Percentiles rank a stretch among this genome's conserved stretches.
phyloP scores from a whole-genome alignment of 345 rosid genomes.

The Cochlearia excelsa region DNA sequence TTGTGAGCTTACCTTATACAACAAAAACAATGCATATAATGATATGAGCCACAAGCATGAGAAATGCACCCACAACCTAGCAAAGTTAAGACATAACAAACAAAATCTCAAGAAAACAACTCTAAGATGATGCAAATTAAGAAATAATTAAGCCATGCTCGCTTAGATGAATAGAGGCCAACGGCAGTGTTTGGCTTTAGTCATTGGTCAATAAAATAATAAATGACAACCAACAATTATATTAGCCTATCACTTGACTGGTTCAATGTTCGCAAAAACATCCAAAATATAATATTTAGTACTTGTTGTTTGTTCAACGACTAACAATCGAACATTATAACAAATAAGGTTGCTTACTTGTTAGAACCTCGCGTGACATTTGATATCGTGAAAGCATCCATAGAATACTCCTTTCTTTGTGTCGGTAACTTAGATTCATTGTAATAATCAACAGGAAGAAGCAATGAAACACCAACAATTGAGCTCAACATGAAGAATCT shows the following conservation, averaged over 20 bases:
- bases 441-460: constrained; percentile 71
- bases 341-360: constrained; percentile 41
- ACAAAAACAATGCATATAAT: constrained; percentile 58
- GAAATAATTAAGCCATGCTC: not conserved
- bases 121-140: not conserved
- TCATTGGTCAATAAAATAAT: no score
- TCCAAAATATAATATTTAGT: no score
- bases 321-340: not conserved
- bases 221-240: no score
- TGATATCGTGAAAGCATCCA: constrained; percentile 77
- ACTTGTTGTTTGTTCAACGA: no score
- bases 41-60: constrained; percentile 77
- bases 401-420: constrained; percentile 30
- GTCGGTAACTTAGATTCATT: constrained; percentile 50
- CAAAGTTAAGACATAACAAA: not conserved
- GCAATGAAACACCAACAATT: constrained; percentile 56
- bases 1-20: constrained; percentile 54
- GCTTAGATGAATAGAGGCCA: no score
- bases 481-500: constrained; percentile 71
- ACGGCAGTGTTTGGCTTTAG: no score
- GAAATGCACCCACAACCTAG: constrained; percentile 95
- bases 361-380: constrained; percentile 65
- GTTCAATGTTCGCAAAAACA: no score
- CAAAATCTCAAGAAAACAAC: constrained; percentile 9
- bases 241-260: no score